Base-by-base conservation (phyloP, 1,284 basidiomycete genomes). In the Naganishia liquefaciens region DNA sequence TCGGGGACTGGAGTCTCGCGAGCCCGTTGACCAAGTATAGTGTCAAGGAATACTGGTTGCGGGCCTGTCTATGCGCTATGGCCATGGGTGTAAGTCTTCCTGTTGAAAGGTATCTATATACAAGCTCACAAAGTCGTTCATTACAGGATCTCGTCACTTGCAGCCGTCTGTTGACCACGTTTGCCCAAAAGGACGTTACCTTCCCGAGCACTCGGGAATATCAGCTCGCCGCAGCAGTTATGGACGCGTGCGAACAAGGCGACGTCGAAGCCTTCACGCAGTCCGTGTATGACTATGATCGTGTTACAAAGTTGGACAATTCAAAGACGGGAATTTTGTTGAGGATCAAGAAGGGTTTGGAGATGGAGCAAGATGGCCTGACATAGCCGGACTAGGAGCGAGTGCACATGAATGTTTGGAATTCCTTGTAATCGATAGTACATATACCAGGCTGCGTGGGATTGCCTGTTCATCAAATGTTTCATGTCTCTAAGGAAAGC, bases 11-110 rank as follows among this genome's bases (percentile, higher is more conserved):
- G 77, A 91, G 89, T 19, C 81, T 99, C 54, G 82, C 82, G 2
- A 93, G 89, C 58, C 83, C 88, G 21, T 81, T 99, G 71, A 99
- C 96, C n/a, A 93, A 93, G 79, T 99, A 97, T 81, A 93, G 90
- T 69, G 95, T 98, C 72, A 99, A 98, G 81, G 95, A 99, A 74
- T 97, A 96, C 77, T 98, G 93, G 88, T 83, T 99, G 50, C 86
- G 88, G 71, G 86, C 93, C 2, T 87, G 87, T 39, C 80, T 99
- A 28, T 99, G 95, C 76, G 90, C 90, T 44, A 83, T 98, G 63
- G 95, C 93, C 21, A 89, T 91, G 83, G 85, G 84, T 67, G 93
- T 94, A 79, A 72, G 86, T 81, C 1, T 4, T 10, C 3, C 10
- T 15, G 17, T 21, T 21, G n/a, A 1, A 42, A 54, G 65, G 54